Evolutionary conservation across 441 rosid genomes (phyloP), one percentile per base, ranked within the genome.

Genomic region (Populus hybrid): DNA sequence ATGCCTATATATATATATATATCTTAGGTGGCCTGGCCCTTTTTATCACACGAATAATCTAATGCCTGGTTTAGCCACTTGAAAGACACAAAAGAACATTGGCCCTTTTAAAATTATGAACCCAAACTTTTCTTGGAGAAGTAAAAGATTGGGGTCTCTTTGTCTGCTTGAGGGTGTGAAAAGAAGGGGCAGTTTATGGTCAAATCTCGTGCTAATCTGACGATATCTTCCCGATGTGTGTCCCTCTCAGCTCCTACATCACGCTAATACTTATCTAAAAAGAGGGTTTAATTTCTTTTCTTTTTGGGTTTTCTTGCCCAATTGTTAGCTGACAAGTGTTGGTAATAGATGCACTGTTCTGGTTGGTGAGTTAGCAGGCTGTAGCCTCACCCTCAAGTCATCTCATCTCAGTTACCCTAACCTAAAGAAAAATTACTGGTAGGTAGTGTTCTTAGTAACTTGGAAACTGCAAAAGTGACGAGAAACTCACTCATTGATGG

Each of bases 91-190:
- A 77, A 76, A 80, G 70, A 78, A 82, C 67, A 69, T 68, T 69
- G 64, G 40, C 67, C 38, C 57, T 59, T 30, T 23, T 2, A 5
- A 67, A 69, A 24, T 69, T 34, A 69, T 73, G 74, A 26, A 12
- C 1, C 26, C 34, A 34, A 46, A 67, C 80, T 82, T 84, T 85
- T 78, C 81, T 86, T 68, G 89, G 84, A 87, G 85, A 79, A 80
- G 83, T 79, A 78, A 84, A 80, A 64, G 63, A 26, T 67, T 75
- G 86, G 90, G 32, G 32, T 85, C 89, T 78, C 81, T 78, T 80
- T 86, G 90, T 88, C 89, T 85, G 82, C 83, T 82, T 70, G 11
- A 40, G 28, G 36, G 21, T 23, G 3, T 32, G 2, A n/a, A 59
- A 38, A 76, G 59, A 6, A 36, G 68, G 57, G 65, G 7, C 46